Evolutionary conservation across 805 yeast species (phyloP).

Genomic region (Jamesozyma rosinii): DNA sequence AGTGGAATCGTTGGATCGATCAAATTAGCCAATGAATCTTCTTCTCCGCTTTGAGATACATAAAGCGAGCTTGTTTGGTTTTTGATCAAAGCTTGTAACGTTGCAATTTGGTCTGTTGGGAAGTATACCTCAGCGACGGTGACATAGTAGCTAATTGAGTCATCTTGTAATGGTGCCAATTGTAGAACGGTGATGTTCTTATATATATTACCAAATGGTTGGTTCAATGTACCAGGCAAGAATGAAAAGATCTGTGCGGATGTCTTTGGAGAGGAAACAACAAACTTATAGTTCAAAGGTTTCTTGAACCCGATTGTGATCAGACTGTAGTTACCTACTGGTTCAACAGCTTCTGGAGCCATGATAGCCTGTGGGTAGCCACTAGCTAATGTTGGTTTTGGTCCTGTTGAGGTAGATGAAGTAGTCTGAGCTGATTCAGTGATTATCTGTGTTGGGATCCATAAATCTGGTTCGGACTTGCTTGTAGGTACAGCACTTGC

Average conservation of each 20-base stretch:
- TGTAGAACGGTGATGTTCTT: constrained; percentile 52
- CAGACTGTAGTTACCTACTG: constrained; percentile 18
- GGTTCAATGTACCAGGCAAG: constrained; percentile 60
- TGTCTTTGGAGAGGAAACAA: constrained; percentile 74
- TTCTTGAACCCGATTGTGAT: constrained; percentile 45
- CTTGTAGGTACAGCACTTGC: neutral
- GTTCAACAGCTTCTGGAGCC: constrained; percentile 32
- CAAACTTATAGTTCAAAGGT: constrained; percentile 76
- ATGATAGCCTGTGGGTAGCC: constrained; percentile 33
- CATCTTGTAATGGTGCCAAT: constrained; percentile 65
- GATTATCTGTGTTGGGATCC: constrained; percentile 40
- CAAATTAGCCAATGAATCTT: constrained; percentile 48
- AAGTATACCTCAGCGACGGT: constrained; percentile 85
- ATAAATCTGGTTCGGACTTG: constrained; percentile 10
- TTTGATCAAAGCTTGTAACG: constrained; percentile 47
- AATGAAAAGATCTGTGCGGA: constrained; percentile 61
- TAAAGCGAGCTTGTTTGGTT: constrained; percentile 51
- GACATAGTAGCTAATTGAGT: constrained; percentile 52
- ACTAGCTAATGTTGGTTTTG: constrained; percentile 16
- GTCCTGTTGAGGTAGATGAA: constrained; percentile 38
- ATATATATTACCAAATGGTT: constrained; percentile 41
- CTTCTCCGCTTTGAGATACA: constrained; percentile 45
- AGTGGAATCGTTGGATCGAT: constrained; percentile 45
- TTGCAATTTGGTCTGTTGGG: constrained; percentile 44
- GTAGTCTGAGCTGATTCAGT: constrained; percentile 23